Base-by-base conservation (phyloP, 768 basidiomycete species). In the Rhizopogon vesiculosus region DNA sequence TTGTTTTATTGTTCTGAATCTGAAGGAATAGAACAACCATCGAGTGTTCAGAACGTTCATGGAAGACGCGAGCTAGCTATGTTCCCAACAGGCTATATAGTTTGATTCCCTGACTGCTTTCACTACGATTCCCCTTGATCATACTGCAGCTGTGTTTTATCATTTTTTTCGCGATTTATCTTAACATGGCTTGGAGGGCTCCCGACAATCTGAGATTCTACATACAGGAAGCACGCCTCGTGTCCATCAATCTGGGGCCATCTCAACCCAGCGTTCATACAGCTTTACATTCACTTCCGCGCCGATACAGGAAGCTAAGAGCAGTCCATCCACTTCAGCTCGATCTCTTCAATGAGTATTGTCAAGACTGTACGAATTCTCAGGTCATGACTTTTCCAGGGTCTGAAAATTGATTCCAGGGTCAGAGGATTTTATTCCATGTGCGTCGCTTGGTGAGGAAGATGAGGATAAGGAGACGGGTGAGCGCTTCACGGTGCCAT, bases 231-330 rank as follows among this genome's bases (percentile, higher is more conserved):
- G 76, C 77, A 22, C 69, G 53, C 18, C 76, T 85, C 16, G 83
- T 84, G 3, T 56, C 29, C 18, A 76, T 82, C 71, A 57, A 56
- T 29, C 61, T 62, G 51, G 70, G 72, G 38, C 62, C 70, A 8
- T 50, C 70, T 38, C 64, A 65, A 56, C 76, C 75, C n/a, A 69
- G 69, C 6, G 59, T 66, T 43, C 70, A 72, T 16, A 6, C 42
- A 56, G 12, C 51, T 54, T n/a, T 53, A 53, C n/a, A 69, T 56
- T 67, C 83, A 52, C 74, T 71, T 22, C 77, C 79, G 9, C 79
- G 82, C 52, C 57, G 66, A 9, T 80, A 79, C 68, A 74, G 85
- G 58, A 73, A 70, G 54, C 68, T 89, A n/a, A 79, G 82, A 61
- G 65, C 62, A 25, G 80, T 85, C 18, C 71, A 76, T 31, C 56